phyloP scores from a whole-genome alignment of 2,329 filamentous ascomycete species.

The Neodidymelliopsis sp. region DNA sequence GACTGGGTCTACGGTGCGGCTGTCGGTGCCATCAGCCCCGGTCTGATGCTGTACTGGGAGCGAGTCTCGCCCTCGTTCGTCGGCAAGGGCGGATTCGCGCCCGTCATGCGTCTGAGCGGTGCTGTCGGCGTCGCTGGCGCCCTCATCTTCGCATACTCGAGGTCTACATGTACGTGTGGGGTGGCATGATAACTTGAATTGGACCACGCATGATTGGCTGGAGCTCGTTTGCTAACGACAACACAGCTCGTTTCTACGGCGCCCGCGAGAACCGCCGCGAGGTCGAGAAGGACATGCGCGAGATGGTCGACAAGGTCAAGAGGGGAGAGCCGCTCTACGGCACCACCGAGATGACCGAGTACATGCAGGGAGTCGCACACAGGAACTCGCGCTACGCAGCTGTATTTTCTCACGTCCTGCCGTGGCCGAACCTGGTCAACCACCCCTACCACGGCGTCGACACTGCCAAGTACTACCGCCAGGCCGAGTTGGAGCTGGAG shows the following conservation, averaged over 20 bases:
- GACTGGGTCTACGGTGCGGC: slow-evolving; percentile 79
- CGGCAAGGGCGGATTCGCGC: slow-evolving; percentile 80
- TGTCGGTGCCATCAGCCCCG: slow-evolving; percentile 75
- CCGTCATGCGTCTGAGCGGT: slow-evolving; percentile 80
- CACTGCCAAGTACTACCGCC: slow-evolving; percentile 97
- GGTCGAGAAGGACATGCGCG: slow-evolving; percentile 93
- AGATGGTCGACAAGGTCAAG: slow-evolving; percentile 98
- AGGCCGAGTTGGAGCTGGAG: slow-evolving; percentile 93
- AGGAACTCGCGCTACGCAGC: slow-evolving; percentile 92
- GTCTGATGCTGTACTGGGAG: slow-evolving; percentile 80
- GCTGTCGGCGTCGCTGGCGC: slow-evolving; percentile 78
- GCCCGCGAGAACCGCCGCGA: slow-evolving; percentile 92
- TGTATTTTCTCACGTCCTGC: slow-evolving; percentile 81
- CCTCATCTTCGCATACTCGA: slow-evolving; percentile 84
- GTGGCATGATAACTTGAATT: not conserved
- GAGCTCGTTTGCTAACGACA: not conserved
- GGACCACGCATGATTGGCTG: slow-evolving; percentile 1
- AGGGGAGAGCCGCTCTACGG: slow-evolving; percentile 89
- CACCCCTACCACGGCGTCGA: slow-evolving; percentile 89
- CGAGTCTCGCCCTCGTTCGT: slow-evolving; percentile 84
- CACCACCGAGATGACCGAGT: slow-evolving; percentile 75
- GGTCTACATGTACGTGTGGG: slow-evolving; percentile 75
- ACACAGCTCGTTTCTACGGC: slow-evolving; percentile 90
- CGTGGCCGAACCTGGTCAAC: slow-evolving; percentile 99
- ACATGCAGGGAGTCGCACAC: slow-evolving; percentile 92